phyloP scores from a whole-genome alignment of 306 rosid genomes.

The Mimosa pudica region DNA sequence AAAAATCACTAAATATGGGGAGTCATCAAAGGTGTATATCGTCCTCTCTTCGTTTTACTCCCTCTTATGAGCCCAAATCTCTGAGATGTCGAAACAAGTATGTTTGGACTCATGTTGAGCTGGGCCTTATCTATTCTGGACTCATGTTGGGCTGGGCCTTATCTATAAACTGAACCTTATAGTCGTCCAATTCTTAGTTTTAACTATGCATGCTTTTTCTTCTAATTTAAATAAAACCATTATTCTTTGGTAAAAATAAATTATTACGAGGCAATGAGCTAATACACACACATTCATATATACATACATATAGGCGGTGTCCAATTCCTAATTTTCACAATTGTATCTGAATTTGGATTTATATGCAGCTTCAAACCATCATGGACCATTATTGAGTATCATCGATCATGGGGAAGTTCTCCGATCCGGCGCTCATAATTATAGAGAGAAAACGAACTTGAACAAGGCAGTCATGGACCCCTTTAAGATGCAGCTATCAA shows the following conservation, averaged over 20 bases:
- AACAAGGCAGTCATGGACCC: background rate
- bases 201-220: too few species aligned
- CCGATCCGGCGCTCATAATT: too few species aligned
- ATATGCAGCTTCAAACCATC: background rate
- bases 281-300: too few species aligned
- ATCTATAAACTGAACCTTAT: too few species aligned
- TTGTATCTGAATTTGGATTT: background rate
- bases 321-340: background rate
- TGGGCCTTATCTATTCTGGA: conserved; percentile 1
- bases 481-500: background rate
- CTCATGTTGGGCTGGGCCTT: conserved; percentile 17
- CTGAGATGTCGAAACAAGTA: background rate
- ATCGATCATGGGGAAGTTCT: background rate
- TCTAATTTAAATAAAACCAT: too few species aligned
- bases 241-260: too few species aligned
- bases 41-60: background rate
- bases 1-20: too few species aligned
- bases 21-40: too few species aligned
- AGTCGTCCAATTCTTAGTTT: too few species aligned
- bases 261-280: too few species aligned
- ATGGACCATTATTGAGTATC: conserved; percentile 1
- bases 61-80: background rate
- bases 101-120: background rate
- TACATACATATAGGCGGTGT: too few species aligned
- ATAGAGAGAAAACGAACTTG: background rate